Evolutionary conservation across 148 eudicot species (phyloP).

Genomic region (Arctostaphylos glauca): DNA sequence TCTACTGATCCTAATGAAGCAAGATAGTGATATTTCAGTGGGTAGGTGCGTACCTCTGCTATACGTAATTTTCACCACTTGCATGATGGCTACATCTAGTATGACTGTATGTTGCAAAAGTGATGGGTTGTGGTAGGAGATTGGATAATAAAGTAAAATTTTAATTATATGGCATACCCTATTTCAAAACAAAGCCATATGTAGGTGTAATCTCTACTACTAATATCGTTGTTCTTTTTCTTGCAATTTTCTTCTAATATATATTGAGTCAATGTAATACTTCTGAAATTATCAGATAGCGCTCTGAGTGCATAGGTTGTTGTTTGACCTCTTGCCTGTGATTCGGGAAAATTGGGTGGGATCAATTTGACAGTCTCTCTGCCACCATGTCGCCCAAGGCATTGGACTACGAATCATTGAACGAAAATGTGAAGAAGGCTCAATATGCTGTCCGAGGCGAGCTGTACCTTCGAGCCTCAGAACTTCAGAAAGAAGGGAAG

Average conservation of each 20-base stretch:
- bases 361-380: neutral
- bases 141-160: neutral
- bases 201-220: neutral
- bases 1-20: conserved; percentile 3
- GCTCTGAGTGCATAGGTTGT: conserved; percentile 23
- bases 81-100: neutral
- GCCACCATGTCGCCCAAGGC: conserved; percentile 64
- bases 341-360: neutral
- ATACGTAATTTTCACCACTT: neutral
- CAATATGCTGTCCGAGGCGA: conserved; percentile 99
- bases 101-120: neutral
- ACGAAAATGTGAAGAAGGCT: conserved; percentile 94
- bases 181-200: neutral
- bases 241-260: neutral
- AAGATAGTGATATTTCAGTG: neutral
- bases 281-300: conserved; percentile 26
- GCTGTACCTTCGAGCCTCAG: conserved; percentile 96
- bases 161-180: neutral
- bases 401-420: conserved; percentile 75
- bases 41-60: too few species aligned
- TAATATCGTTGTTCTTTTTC: neutral
- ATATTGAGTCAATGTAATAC: neutral
- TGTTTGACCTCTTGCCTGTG: conserved; percentile 6
- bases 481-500: conserved; percentile 98
- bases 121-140: conserved; percentile 2